Evolutionary conservation across 371 early-diverging fungal genomes (phyloP), one percentile per base, ranked within the genome.

Genomic region (Capniomyces stellatus): DNA sequence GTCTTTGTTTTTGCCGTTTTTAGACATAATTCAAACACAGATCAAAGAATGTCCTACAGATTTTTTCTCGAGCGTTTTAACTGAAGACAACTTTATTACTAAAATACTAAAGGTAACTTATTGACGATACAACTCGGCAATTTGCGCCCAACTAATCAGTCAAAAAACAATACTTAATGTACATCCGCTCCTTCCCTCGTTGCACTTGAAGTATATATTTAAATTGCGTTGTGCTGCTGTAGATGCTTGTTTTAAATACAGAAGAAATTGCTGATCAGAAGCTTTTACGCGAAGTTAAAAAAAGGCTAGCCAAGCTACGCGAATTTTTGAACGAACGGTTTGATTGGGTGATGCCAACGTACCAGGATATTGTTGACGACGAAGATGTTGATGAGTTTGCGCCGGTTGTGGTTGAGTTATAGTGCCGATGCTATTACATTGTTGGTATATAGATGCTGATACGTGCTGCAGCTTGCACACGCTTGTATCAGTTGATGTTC

Each of bases 11-110:
- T 31, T 56, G 13, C 58, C 47, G 0, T 6, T 57, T 39, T 19
- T 68, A 72, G 77, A 69, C 31, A 65, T 76, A 6, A 55, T 90
- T 1, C 50, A 68, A 4, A 28, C 46, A 15, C 92, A 91, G 55
- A 64, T 91, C 22, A 64, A 69, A 21, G 87, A 82, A 62, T 87
- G 85, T 54, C 89, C 89, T 4, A 61, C 63, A 1, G 90, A 89
- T 58, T 89, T 91, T 60, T 87, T 82, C 54, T 55, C 73, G 1
- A 83, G 84, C 55, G 74, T 82, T 23, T 57, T 88, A 8, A 75
- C 83, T 2, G 73, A 76, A 54, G 76, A 78, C 54, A 83, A 78
- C 55, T 91, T 87, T 64, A 56, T 88, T 0, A 58, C 71, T 0
- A 55, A 60, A 1, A 60, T 75, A 46, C 55, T 81, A 29, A 67